Base-by-base conservation (phyloP, 805 yeast species). In the Saccharomycopsis schoenii region DNA sequence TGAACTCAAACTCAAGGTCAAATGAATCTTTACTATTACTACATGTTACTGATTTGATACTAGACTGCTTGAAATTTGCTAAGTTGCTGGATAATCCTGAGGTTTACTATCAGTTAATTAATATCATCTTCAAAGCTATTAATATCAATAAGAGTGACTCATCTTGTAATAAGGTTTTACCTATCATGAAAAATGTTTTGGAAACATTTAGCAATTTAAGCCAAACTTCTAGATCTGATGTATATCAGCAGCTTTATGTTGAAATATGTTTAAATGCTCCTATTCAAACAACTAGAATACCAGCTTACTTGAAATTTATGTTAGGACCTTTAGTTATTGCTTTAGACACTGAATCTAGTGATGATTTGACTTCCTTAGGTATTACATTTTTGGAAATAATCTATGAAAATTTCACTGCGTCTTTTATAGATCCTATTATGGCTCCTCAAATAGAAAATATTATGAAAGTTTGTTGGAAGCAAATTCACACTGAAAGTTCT, bases 201-300 rank as follows among this genome's bases (percentile, higher is more conserved):
- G 97, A 90, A 65, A 86, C 96, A 1, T 78, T 94, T 65, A 93
- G 92, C 71, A 81, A 88, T 67, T 80, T 93, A 77, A 83, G 94
- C 47, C 79, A 84, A 34, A 87, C 90, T 24, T 91, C 98, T 1
- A 78, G 96, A 58, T 78, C 91, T 51, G 90, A 96, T 0, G 93
- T 88, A 65, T 98, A 94, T 69, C 80, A 96, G 58, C 97, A 94
- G 69, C 83, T 94, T 3, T 94, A 91, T 69, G 98, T 94, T 58
- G 98, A 94, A 70, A 76, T 94, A 57, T 94, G 98, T 69, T 77
- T 94, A 62, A 93, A 97, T 0, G 97, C 94, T 3, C 99, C 99
- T 0, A 98, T 94, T 0, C 78, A 98, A 60, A 75, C 96, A 29
- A 89, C 96, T 61, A 96, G 92, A 0, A 76, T 94, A 66, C 97